Evolutionary conservation across 257 asterid species (phyloP).

Genomic region (Solanum sejunctum): DNA sequence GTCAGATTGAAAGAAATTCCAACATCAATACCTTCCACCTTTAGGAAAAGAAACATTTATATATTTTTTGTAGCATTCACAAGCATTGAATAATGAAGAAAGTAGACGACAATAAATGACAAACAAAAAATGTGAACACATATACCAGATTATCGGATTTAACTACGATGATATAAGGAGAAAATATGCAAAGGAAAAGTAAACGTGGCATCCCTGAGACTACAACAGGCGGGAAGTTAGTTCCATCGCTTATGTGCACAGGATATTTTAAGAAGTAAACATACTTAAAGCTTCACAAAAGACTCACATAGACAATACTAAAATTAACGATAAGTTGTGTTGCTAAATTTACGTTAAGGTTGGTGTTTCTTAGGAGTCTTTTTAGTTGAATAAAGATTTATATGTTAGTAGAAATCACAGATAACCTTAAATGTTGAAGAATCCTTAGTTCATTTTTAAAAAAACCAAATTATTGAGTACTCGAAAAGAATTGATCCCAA

Average conservation of each 20-base stretch:
- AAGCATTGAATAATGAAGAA: not conserved
- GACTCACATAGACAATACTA: not conserved
- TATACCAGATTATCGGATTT: not conserved
- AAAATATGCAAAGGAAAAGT: not conserved
- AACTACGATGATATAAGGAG: not conserved
- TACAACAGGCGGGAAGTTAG: not conserved
- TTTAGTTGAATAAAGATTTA: not conserved
- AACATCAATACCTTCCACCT: slow-evolving; percentile 84
- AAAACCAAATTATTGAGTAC: not conserved
- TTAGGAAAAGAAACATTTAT: slow-evolving; percentile 11
- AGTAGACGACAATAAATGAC: slow-evolving; percentile 1
- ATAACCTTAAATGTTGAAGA: not conserved
- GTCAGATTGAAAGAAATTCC: slow-evolving; percentile 53
- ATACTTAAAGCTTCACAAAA: not conserved
- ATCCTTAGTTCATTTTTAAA: not conserved
- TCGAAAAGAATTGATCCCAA: not conserved
- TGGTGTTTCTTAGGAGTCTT: not conserved
- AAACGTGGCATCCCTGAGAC: not conserved
- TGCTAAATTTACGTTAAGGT: not conserved
- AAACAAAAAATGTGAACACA: not conserved
- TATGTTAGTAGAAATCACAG: not conserved
- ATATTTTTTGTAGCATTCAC: not conserved
- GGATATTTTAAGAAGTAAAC: not conserved
- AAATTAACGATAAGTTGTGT: not conserved
- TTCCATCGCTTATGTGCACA: not conserved